phyloP scores from a whole-genome alignment of 352 stramenopile genomes.

The Globisporangium mamillatum region DNA sequence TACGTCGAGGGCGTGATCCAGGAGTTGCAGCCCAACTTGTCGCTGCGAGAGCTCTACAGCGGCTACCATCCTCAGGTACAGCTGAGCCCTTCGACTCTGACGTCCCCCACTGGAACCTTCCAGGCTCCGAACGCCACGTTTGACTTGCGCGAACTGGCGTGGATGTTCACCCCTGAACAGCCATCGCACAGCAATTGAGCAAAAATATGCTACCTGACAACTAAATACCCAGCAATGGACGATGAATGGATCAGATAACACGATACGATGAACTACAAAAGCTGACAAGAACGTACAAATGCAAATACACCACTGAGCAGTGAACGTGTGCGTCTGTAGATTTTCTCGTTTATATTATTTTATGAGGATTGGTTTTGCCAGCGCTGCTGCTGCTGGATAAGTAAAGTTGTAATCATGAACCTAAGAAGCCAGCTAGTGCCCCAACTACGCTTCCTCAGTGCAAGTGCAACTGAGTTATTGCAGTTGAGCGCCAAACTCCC shows the following conservation, averaged over 20 bases:
- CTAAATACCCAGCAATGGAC: neutral
- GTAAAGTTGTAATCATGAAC: neutral
- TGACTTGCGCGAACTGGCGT: slow-evolving; percentile 17
- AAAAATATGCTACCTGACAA: neutral
- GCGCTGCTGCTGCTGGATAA: neutral
- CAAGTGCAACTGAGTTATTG: neutral
- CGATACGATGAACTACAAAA: neutral
- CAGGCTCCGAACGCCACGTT: slow-evolving; percentile 18
- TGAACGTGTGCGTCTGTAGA: neutral
- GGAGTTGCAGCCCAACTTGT: slow-evolving; percentile 29
- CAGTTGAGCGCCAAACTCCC: neutral
- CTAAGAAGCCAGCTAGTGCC: neutral
- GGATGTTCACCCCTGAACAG: slow-evolving; percentile 12
- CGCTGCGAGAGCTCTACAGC: slow-evolving; percentile 38
- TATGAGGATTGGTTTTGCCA: neutral
- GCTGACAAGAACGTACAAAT: neutral
- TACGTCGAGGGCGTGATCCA: slow-evolving; percentile 53
- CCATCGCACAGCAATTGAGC: slow-evolving; percentile 10
- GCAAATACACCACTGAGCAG: neutral
- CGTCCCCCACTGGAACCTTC: slow-evolving; percentile 10
- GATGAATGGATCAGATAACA: neutral
- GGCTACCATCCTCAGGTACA: slow-evolving; percentile 44
- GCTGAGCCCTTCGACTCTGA: slow-evolving; percentile 12
- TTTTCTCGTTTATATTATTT: neutral
- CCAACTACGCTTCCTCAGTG: neutral